Base-by-base conservation (phyloP, 169 alveolate species). In the Cryptosporidium ryanae region DNA sequence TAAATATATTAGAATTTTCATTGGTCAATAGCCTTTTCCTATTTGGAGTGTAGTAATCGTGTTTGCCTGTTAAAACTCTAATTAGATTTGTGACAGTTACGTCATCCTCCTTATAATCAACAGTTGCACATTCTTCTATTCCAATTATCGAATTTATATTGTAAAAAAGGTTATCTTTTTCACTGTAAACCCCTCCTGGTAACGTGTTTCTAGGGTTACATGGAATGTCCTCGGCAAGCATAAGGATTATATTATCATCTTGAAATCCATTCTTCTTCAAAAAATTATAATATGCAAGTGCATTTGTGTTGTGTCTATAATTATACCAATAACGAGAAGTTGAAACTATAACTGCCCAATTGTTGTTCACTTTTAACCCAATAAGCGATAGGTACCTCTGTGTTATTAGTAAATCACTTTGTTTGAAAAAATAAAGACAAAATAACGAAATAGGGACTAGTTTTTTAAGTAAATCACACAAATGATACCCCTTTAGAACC, bases 261-360 rank as follows among this genome's bases (percentile, higher is more conserved):
- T 93, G 92, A 34, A 94, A 82, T 32, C 98, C 98, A 48, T 82
- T 90, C 27, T 92, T 90, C 89, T 93, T 94, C 61, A 96, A 90
- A n/a, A 89, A 87, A 67, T 90, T 90, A 65, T 96, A 96, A 82
- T 94, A 84, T 31, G 93, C 82, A n/a, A 96, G 82, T n/a, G 96
- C 94, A 54, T 96, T 96, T 57, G 94, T 92, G 8, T 95, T 91
- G 82, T 96, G 98, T 61, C 98, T 91, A 91, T 94, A 96, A 87
- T 96, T 96, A 84, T 92, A 93, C 91, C 93, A 94, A 83, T 90
- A 94, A 76, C 94, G 94, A n/a, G 97, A 94, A 18, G 96, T 92
- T 70, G 92, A 91, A 15, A 94, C 91, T 15, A 96, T 82, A 48
- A 96, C 93, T 31, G 96, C 97, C 94, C 95, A 89, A 82, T 92